phyloP scores from a whole-genome alignment of 179 eudicot genomes.

The Kewa caespitosa region DNA sequence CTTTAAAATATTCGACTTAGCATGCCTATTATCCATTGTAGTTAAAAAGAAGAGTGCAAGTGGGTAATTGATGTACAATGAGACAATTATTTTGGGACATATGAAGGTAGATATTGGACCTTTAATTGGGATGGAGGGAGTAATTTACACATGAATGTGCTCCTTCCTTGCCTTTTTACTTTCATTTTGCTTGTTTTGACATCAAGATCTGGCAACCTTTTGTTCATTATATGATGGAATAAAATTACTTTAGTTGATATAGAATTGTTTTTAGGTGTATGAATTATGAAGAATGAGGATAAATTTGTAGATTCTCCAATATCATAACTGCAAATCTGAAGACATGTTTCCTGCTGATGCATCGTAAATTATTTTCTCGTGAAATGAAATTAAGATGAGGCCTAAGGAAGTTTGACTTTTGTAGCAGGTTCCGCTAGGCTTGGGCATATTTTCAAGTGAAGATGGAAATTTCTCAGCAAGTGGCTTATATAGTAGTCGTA shows the following conservation, averaged over 20 bases:
- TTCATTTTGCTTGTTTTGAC: neutral
- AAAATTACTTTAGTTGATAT: neutral
- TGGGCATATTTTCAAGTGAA: constrained; percentile 17
- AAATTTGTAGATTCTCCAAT: neutral
- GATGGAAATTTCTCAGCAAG: constrained; percentile 22
- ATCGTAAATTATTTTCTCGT: neutral
- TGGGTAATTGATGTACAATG: no score
- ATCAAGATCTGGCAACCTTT: neutral
- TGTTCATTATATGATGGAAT: neutral
- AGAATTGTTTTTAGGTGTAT: neutral
- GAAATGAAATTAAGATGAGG: neutral
- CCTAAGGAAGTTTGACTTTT: neutral
- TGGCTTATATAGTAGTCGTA: constrained; percentile 15
- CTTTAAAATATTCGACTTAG: no score
- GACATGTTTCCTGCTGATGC: constrained; percentile 1
- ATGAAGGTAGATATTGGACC: no score
- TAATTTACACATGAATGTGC: neutral
- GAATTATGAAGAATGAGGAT: neutral
- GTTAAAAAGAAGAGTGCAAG: no score
- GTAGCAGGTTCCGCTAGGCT: constrained; percentile 26
- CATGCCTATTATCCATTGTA: no score
- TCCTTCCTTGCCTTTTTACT: neutral
- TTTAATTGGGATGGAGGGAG: no score
- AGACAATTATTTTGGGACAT: no score
- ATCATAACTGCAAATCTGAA: constrained; percentile 8